Evolutionary conservation across 495 filamentous ascomycete species (phyloP).

Genomic region (Hypoxylon fuscum): DNA sequence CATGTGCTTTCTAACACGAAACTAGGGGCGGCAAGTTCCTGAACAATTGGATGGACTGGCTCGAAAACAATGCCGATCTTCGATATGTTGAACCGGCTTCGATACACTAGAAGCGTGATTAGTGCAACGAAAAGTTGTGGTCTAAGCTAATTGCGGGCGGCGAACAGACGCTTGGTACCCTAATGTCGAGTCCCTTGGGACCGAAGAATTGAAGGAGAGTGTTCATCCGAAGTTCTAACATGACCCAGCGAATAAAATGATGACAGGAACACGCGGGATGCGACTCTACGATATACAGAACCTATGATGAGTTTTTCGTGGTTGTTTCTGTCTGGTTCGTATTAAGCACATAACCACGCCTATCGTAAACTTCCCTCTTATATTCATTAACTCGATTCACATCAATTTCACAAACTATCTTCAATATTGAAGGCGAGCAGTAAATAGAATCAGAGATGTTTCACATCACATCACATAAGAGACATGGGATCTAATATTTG

Average conservation of each 20-base stretch:
- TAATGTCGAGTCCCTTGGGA: slow-evolving; percentile 7
- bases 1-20: slow-evolving; percentile 14
- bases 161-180: slow-evolving; percentile 28
- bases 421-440: not conserved
- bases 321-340: slow-evolving; percentile 5
- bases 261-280: slow-evolving; percentile 15
- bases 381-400: not conserved
- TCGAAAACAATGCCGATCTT: slow-evolving; percentile 86
- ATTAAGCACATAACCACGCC: slow-evolving; percentile 14
- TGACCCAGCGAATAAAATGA: slow-evolving; percentile 4
- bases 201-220: slow-evolving; percentile 13
- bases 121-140: slow-evolving; percentile 17
- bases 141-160: slow-evolving; percentile 10
- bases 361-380: slow-evolving; percentile 15
- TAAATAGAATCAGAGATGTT: not conserved
- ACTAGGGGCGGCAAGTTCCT: slow-evolving; percentile 78
- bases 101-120: slow-evolving; percentile 44
- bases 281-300: slow-evolving; percentile 25
- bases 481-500: slow-evolving; percentile 34
- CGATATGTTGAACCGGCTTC: slow-evolving; percentile 79
- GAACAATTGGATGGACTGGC: slow-evolving; percentile 85
- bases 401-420: not conserved
- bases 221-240: slow-evolving; percentile 31
- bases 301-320: slow-evolving; percentile 11
- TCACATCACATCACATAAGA: slow-evolving; percentile 19